Evolutionary conservation across 2,329 filamentous ascomycete genomes (phyloP), one percentile per base, ranked within the genome.

Genomic region (Fusarium domesticum): DNA sequence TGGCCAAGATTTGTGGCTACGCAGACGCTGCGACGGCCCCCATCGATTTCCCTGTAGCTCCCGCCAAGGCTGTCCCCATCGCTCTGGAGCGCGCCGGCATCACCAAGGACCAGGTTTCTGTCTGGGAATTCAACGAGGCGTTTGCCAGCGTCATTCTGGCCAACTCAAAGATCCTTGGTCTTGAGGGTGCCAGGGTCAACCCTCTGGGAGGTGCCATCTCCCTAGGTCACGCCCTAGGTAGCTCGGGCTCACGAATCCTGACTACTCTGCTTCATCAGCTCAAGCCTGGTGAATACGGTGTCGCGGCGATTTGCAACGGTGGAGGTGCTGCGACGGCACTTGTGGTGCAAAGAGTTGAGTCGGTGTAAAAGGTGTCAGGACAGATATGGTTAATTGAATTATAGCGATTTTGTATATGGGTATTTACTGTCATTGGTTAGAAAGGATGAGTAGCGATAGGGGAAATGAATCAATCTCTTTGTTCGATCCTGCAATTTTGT

Each of bases 121-220:
- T 96, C 17, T 97, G 93, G 92, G 93, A 97, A 67, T 96, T 98
- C 70, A 98, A 98, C 68, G 93, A 98, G 72, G 93, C 93, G 0
- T 98, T 98, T 64, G 92, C 93, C 19, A 89, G 88, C 5, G 91
- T 96, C 20, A 93, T 96, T 68, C 90, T 93, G 65, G 91, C 92
- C 33, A 96, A 97, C 63, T 85, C 89, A 61, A 91, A 95, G 84
- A 90, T 95, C 50, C 79, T 96, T 25, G 88, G 86, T 34, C 79
- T 96, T 3, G 79, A 91, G 53, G 76, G 80, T 36, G 88, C 88
- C 32, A 85, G 81, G 28, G 88, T 96, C 34, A 96, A 97, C 68
- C 85, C 85, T 36, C 77, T 95, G 3, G 92, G 92, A 43, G 92
- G 92, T 48, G 92, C 92, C 38, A 96, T 97, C 60, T 89, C 91